Percentiles rank a stretch among this genome's conserved stretches.
These are phyloP conservation scores for Aspergillus pseudotamarii DNA, from an alignment of 2,329 filamentous ascomycete species.

Conservation along the genomic window DNA sequence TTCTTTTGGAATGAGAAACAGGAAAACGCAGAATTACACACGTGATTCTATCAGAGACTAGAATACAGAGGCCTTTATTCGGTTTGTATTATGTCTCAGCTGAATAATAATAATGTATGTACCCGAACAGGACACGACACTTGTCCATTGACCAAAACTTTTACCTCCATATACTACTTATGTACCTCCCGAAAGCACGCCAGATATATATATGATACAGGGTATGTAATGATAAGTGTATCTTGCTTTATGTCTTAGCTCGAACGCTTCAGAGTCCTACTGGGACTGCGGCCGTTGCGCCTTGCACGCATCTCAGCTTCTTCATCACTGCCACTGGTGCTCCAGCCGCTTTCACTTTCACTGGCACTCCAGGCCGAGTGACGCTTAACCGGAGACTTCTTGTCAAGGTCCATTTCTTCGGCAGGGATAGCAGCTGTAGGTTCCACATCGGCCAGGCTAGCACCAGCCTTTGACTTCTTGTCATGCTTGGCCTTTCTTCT, in stretches of 20 bases:
- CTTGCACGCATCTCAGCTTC: not conserved
- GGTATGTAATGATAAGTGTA: not conserved
- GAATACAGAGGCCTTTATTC: not conserved
- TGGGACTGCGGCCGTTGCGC: not conserved
- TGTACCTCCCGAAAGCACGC: not conserved
- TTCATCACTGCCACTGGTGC: conserved; percentile 26
- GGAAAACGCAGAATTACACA: not conserved
- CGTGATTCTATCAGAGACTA: no score
- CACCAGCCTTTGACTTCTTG: conserved; percentile 21
- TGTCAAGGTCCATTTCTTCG: conserved; percentile 7
- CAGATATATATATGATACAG: not conserved
- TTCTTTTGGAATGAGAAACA: not conserved
- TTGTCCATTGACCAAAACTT: not conserved
- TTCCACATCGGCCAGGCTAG: not conserved
- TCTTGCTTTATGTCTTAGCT: not conserved
- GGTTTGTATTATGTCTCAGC: not conserved
- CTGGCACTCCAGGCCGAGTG: conserved; percentile 38
- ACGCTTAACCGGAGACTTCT: not conserved
- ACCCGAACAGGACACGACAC: not conserved
- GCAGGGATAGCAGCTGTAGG: not conserved
- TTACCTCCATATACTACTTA: not conserved
- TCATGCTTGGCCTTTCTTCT: conserved; percentile 25
- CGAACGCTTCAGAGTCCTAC: not conserved
- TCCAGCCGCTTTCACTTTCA: conserved; percentile 42
- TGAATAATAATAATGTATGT: not conserved